A percentile compares a stretch with the other conserved stretches of the same genome.
Conservation (phyloP, 139 green algal species). For the Tetradesmus lagerheimii region DNA sequence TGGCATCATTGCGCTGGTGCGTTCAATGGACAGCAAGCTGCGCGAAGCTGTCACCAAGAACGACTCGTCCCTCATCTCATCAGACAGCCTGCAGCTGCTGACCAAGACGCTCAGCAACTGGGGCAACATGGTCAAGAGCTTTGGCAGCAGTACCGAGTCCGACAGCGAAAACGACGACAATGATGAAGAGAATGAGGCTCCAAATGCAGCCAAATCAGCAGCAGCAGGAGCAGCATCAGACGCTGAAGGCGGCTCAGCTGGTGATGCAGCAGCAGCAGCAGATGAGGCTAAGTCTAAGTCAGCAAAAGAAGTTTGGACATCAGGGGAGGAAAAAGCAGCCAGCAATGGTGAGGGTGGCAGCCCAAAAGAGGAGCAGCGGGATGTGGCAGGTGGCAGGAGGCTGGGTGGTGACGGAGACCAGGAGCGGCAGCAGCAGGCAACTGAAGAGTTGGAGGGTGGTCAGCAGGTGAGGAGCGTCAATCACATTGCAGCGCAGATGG, state of each 20-base stretch:
- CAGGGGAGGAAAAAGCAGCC: background rate
- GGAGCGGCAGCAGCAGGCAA: background rate
- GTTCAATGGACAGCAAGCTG: background rate
- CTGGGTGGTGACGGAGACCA: background rate
- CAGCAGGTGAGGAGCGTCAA: background rate
- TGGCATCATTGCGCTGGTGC: conserved; percentile 15
- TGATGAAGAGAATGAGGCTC: background rate
- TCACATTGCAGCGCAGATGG: background rate
- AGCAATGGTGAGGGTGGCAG: background rate
- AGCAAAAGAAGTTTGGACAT: background rate
- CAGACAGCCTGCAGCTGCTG: conserved; percentile 24
- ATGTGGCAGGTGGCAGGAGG: background rate
- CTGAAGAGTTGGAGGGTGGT: background rate
- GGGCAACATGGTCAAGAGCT: conserved; percentile 16
- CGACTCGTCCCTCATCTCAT: conserved; percentile 10
- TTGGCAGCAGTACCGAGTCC: background rate
- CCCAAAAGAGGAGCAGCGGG: background rate
- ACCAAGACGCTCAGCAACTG: conserved; percentile 25
- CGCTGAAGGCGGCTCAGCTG: background rate
- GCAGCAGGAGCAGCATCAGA: background rate
- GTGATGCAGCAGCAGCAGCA: background rate
- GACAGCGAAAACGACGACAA: background rate
- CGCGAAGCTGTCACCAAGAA: conserved; percentile 19
- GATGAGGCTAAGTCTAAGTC: background rate
- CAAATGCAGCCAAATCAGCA: background rate